A percentile compares a stretch with the other conserved stretches of the same genome.
These are phyloP conservation scores for Nidularia sp. DNA, from an alignment of 768 basidiomycete genomes.

Conservation along the genomic window DNA sequence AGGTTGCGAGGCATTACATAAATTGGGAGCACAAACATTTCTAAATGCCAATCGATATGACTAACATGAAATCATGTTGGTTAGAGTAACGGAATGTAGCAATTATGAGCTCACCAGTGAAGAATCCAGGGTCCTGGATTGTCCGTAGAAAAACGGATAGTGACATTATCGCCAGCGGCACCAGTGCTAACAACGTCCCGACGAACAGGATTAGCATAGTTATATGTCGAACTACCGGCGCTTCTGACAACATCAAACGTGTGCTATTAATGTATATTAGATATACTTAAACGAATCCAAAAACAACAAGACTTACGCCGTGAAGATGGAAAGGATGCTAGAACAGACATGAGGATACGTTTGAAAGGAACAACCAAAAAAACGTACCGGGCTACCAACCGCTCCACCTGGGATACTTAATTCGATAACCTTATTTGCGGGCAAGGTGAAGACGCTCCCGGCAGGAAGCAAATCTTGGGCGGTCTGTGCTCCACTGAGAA, in stretches of 20 bases:
- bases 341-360: no score
- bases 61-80: slow-evolving; percentile 6
- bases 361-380: slow-evolving; percentile 8
- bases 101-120: slow-evolving; percentile 17
- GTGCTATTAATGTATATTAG: slow-evolving; percentile 21
- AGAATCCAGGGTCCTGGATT: slow-evolving; percentile 56
- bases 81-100: no score
- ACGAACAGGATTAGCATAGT: slow-evolving; percentile 44
- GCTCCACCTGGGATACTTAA: slow-evolving; percentile 34
- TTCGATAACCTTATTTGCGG: slow-evolving; percentile 42
- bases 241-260: slow-evolving; percentile 35
- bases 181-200: slow-evolving; percentile 35
- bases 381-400: slow-evolving; percentile 23
- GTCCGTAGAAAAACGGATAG: slow-evolving; percentile 57
- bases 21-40: slow-evolving; percentile 17
- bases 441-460: slow-evolving; percentile 39
- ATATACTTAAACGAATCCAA: neutral
- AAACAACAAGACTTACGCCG: slow-evolving; percentile 22
- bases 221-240: slow-evolving; percentile 29
- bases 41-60: slow-evolving; percentile 34
- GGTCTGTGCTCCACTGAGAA: slow-evolving; percentile 37
- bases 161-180: slow-evolving; percentile 30
- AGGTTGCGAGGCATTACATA: neutral
- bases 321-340: slow-evolving; percentile 41
- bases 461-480: slow-evolving; percentile 34